Conservation (phyloP, 1,284 basidiomycete species). For the Nidula niveotomentosa region DNA sequence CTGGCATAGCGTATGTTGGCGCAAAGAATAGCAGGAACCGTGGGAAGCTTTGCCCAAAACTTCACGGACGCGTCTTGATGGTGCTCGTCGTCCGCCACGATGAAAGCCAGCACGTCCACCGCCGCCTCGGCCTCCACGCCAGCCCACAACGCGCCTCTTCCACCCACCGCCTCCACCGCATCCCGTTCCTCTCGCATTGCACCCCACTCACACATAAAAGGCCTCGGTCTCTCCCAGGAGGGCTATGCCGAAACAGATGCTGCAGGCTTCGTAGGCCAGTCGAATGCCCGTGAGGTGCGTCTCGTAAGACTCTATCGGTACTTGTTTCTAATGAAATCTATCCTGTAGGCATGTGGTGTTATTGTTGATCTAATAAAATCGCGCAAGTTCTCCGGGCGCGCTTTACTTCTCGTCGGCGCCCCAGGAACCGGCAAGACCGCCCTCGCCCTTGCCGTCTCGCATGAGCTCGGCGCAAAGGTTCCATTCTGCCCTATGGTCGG, state of each 20-base stretch:
- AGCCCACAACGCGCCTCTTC: constrained; percentile 71
- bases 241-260: constrained; percentile 75
- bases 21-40: too few relatives aligned
- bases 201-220: constrained; percentile 94
- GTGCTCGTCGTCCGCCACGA: background rate
- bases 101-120: constrained; percentile 7
- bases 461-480: constrained; percentile 93
- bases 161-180: constrained; percentile 58
- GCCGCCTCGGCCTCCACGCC: constrained; percentile 46
- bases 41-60: too few relatives aligned
- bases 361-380: constrained; percentile 83
- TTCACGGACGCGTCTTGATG: too few relatives aligned
- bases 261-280: constrained; percentile 93
- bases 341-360: constrained; percentile 2
- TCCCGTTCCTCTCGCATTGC: constrained; percentile 86
- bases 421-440: constrained; percentile 97
- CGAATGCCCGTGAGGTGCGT: constrained; percentile 84
- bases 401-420: constrained; percentile 84
- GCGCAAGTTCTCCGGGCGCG: constrained; percentile 90
- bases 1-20: too few relatives aligned
- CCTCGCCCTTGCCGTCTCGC: constrained; percentile 89
- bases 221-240: constrained; percentile 87
- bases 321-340: background rate
- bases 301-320: background rate
- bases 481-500: constrained; percentile 99